phyloP scores from a whole-genome alignment of 1,139 yeast genomes.

The Pichia sp. region DNA sequence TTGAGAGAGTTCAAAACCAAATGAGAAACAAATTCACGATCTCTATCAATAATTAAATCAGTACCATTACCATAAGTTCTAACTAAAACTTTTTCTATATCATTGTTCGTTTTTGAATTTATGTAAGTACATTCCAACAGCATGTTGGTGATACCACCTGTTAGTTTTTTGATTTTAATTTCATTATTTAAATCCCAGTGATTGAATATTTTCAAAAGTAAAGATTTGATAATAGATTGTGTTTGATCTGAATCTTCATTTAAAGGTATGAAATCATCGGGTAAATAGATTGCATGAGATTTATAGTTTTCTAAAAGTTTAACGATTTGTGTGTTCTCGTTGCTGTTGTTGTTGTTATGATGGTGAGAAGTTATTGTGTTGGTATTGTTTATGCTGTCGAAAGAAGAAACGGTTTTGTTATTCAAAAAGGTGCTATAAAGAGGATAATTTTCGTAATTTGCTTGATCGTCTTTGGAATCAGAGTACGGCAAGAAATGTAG shows the following conservation, averaged over 20 bases:
- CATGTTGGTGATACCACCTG: slow-evolving; percentile 84
- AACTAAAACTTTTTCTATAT: slow-evolving; percentile 49
- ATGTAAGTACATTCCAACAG: slow-evolving; percentile 46
- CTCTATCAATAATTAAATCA: slow-evolving; percentile 68
- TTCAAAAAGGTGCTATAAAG: slow-evolving; percentile 18
- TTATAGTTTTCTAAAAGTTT: slow-evolving; percentile 26
- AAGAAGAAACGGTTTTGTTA: slow-evolving; percentile 22
- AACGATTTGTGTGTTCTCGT: slow-evolving; percentile 11
- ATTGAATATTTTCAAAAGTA: slow-evolving; percentile 29
- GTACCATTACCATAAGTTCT: slow-evolving; percentile 81
- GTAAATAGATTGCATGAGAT: slow-evolving; percentile 33
- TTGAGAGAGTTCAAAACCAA: slow-evolving; percentile 56
- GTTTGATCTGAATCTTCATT: slow-evolving; percentile 19
- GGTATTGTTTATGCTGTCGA: slow-evolving; percentile 7
- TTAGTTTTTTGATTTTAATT: slow-evolving; percentile 39
- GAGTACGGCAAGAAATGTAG: slow-evolving; percentile 30
- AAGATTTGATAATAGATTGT: slow-evolving; percentile 22
- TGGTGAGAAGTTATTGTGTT: not conserved
- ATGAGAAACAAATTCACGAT: slow-evolving; percentile 74
- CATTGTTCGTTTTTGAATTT: not conserved
- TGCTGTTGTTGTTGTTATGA: slow-evolving; percentile 1
- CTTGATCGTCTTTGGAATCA: slow-evolving; percentile 1
- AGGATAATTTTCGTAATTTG: slow-evolving; percentile 8
- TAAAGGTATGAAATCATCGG: slow-evolving; percentile 28
- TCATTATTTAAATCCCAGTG: slow-evolving; percentile 26